Evolutionary conservation across 805 yeast genomes (phyloP).

Genomic region (Barnettozyma populi): DNA sequence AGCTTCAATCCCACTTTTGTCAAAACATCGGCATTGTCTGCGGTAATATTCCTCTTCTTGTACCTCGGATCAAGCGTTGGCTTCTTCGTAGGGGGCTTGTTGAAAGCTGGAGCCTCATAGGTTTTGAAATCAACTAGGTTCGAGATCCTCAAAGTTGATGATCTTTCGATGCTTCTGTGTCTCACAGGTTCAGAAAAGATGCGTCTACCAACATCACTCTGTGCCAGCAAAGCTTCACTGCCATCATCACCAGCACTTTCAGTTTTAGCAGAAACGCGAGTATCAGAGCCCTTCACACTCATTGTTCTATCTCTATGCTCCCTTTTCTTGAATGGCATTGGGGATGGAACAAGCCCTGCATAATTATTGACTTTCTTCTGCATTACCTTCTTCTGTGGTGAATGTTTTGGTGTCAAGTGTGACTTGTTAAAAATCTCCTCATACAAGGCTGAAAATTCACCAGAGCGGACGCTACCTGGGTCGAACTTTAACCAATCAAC

Average conservation of each 20-base stretch:
- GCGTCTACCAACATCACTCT: constrained; percentile 9
- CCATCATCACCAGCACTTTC: constrained; percentile 5
- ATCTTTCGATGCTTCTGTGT: constrained; percentile 1
- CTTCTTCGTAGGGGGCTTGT: constrained; percentile 1
- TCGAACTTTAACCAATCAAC: constrained; percentile 21
- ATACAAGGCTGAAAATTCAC: constrained; percentile 27
- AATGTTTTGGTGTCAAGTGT: constrained; percentile 9
- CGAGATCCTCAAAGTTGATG: constrained; percentile 10
- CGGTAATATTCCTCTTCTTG: constrained; percentile 14
- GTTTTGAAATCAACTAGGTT: constrained; percentile 8
- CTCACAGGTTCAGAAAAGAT: constrained; percentile 16
- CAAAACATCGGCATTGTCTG: constrained; percentile 18
- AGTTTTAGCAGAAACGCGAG: background rate
- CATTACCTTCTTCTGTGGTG: constrained; percentile 12
- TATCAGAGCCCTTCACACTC: background rate
- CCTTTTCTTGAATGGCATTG: constrained; percentile 5
- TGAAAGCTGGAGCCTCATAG: constrained; percentile 1
- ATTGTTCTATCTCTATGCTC: background rate
- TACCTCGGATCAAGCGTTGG: constrained; percentile 24
- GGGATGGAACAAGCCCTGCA: constrained; percentile 1
- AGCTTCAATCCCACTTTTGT: constrained; percentile 21
- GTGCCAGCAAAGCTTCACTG: background rate
- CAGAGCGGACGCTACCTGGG: constrained; percentile 15
- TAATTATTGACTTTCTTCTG: background rate
- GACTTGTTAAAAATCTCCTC: constrained; percentile 25